A percentile compares a stretch with the other conserved stretches of the same genome.
phyloP scores from a whole-genome alignment of 495 filamentous ascomycete species.

The Aspergillus indologenus region DNA sequence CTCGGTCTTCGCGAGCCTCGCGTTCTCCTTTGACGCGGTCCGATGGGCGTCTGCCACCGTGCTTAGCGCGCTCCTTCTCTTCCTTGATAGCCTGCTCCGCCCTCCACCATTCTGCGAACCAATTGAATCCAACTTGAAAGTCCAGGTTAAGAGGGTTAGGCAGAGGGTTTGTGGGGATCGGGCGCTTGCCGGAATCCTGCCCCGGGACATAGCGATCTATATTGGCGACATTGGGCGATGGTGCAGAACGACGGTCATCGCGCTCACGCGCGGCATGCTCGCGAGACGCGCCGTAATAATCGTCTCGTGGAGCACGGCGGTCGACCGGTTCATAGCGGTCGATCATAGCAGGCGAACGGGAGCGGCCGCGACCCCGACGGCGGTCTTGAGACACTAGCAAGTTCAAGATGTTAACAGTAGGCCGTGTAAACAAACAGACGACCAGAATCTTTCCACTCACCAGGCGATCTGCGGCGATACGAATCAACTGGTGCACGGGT shows the following conservation, averaged over 20 bases:
- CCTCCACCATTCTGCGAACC: conserved; percentile 96
- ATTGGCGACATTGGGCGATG: conserved; percentile 61
- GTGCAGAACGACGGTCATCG: conserved; percentile 63
- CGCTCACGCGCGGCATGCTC: conserved; percentile 69
- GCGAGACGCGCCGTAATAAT: conserved; percentile 51
- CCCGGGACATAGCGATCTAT: conserved; percentile 97
- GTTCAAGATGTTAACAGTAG: background rate
- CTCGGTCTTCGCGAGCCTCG: conserved; percentile 79
- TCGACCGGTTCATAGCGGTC: conserved; percentile 69
- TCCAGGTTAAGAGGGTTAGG: conserved; percentile 80
- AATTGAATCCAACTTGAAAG: conserved; percentile 94
- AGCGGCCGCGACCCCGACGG: conserved; percentile 54
- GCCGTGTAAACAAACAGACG: conserved; percentile 5
- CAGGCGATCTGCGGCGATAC: conserved; percentile 52
- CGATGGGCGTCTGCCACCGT: conserved; percentile 68
- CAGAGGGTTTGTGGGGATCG: conserved; percentile 66
- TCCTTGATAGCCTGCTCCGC: conserved; percentile 81
- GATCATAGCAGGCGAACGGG: conserved; percentile 67
- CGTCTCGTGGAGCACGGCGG: conserved; percentile 48
- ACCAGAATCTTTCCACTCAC: conserved; percentile 32
- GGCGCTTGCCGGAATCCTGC: conserved; percentile 59
- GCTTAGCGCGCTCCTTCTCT: conserved; percentile 73
- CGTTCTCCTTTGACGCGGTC: conserved; percentile 70
- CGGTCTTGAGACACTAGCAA: conserved; percentile 45
- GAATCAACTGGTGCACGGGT: conserved; percentile 32